A percentile compares a stretch with the other conserved stretches of the same genome.
Evolutionary conservation across 768 basidiomycete species (phyloP).

Genomic region (Tulasnella calospora): DNA sequence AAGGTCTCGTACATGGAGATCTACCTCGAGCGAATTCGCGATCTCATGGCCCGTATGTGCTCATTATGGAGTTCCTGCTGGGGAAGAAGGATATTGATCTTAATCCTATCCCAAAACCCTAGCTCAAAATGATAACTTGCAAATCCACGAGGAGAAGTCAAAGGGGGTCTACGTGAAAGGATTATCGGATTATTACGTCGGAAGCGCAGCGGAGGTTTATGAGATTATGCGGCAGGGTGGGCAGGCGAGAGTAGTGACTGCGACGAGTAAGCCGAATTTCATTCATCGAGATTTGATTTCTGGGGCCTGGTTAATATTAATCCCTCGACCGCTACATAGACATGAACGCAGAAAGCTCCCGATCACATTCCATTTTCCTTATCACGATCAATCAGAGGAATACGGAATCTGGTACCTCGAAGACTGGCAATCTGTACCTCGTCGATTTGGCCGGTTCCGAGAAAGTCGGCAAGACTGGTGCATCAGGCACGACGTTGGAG

Average conservation of each 20-base stretch:
- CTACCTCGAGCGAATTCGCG: slow-evolving; percentile 92
- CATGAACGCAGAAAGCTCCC: slow-evolving; percentile 99
- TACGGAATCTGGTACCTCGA: slow-evolving; percentile 90
- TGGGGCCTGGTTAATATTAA: neutral
- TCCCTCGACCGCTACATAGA: slow-evolving; percentile 47
- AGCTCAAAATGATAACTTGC: slow-evolving; percentile 97
- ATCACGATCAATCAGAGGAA: slow-evolving; percentile 97
- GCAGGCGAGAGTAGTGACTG: slow-evolving; percentile 81
- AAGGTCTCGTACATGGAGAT: slow-evolving; percentile 99
- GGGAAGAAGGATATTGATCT: neutral
- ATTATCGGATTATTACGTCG: slow-evolving; percentile 96
- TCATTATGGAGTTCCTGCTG: neutral
- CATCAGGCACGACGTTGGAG: slow-evolving; percentile 96
- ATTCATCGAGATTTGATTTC: neutral
- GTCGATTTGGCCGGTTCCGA: slow-evolving; percentile 98
- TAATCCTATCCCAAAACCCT: slow-evolving; percentile 6
- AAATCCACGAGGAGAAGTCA: slow-evolving; percentile 96
- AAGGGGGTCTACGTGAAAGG: slow-evolving; percentile 98
- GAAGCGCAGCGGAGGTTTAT: slow-evolving; percentile 90
- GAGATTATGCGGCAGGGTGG: slow-evolving; percentile 99
- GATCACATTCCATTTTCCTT: slow-evolving; percentile 98
- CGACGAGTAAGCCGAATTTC: slow-evolving; percentile 66
- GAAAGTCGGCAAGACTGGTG: slow-evolving; percentile 99
- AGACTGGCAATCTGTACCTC: slow-evolving; percentile 93
- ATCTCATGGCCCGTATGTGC: slow-evolving; percentile 86